Evolutionary conservation across 306 rosid genomes (phyloP), one percentile per base, ranked within the genome.

Genomic region (Dalbergia oliveri): DNA sequence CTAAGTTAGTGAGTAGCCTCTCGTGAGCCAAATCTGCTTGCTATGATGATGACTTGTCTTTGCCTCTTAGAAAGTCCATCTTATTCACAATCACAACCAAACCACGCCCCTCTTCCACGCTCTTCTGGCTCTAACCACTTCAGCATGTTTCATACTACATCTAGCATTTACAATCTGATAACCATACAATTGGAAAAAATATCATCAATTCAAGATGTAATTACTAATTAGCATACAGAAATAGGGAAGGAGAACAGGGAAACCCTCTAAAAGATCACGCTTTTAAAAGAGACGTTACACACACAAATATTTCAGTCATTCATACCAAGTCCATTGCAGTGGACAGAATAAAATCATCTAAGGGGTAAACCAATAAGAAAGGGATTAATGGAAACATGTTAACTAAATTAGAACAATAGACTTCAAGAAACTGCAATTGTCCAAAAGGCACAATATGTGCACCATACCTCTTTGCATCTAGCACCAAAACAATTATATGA

Each of bases 91-190:
- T 89, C 84, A 95, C 94, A 83, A 95, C 96, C 86, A 95, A 85
- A 54, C 97, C 99, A 23, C 99, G 97, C 26, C 96, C 99, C 87
- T 95, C 99, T 90, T 95, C 99, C 75, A 95, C 88, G 97, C 98
- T 54, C 88, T 90, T 89, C 99, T 91, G 61, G 97, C 99, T 79
- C 90, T 95, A 88, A 91, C 91, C 44, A 95, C 98, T 87, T 95
- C 99, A 69, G 93, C 90, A 75, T 95, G 99, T 47, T 85, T 95
- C 99, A 93, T 84, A 77, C 97, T 93, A 84, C 94, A 89, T 77
- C 84, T 89, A 49, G 91, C 90, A 82, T 86, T 93, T 60, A 89
- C 79, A 74, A 94, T 89, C 98, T 94, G 85, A 60, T 62, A 67
- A 82, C 63, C 14, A 82, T 39, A 74, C 21, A 51, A 47, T 16